A percentile compares a stretch with the other conserved stretches of the same genome.
phyloP scores from a whole-genome alignment of 768 basidiomycete species.

The Calocera cornea region DNA sequence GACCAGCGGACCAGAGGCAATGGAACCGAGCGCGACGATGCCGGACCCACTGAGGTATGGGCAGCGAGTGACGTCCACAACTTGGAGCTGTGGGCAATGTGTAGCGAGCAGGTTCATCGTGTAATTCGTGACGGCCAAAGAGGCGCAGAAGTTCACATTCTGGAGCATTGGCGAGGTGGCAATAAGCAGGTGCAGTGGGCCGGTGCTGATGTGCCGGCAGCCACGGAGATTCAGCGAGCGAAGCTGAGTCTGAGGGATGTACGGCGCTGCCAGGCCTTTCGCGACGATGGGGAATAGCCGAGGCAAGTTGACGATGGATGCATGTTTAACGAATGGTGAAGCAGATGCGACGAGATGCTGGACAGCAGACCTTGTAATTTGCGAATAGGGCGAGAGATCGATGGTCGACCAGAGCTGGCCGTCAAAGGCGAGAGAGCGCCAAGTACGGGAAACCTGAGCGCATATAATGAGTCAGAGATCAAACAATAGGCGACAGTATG shows the following conservation, averaged over 20 bases:
- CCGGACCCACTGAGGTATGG: slow-evolving; percentile 1
- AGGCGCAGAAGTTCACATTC: not conserved
- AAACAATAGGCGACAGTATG: not conserved
- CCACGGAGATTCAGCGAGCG: not conserved
- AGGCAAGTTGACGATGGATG: not conserved
- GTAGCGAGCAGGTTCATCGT: not conserved
- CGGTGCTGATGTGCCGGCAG: not conserved
- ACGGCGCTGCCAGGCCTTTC: not conserved
- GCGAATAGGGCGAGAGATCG: slow-evolving; percentile 50
- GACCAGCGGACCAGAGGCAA: slow-evolving; percentile 18
- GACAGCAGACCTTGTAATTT: slow-evolving; percentile 27
- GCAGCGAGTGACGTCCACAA: not conserved
- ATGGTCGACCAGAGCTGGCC: slow-evolving; percentile 72
- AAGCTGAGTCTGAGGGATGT: not conserved
- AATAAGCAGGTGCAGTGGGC: not conserved
- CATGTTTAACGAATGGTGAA: slow-evolving; percentile 27
- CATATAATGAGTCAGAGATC: slow-evolving; percentile 8
- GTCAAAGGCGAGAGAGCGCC: slow-evolving; percentile 65
- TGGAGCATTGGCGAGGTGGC: not conserved
- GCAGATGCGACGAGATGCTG: slow-evolving; percentile 34
- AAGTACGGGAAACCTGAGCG: slow-evolving; percentile 57
- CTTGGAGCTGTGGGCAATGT: not conserved
- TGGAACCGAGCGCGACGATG: not conserved
- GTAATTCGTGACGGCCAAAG: not conserved
- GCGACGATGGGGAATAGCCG: not conserved